Base-by-base conservation (phyloP, 768 basidiomycete genomes). In the Tylopilus felleus region DNA sequence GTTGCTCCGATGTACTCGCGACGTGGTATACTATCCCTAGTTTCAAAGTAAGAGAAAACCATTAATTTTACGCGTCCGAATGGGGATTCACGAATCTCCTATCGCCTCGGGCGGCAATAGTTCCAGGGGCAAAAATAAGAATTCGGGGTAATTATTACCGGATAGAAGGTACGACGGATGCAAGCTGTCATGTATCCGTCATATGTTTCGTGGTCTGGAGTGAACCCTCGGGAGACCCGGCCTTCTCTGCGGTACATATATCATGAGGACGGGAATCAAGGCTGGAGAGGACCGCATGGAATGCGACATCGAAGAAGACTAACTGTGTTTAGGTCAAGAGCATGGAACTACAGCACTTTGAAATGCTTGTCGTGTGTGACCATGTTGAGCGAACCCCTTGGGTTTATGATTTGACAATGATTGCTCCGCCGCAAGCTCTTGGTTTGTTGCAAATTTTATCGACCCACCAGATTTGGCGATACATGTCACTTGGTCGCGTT, bases 201-300 rank as follows among this genome's bases (percentile, higher is more conserved):
- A 53, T 51, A 9, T 40, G 42, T 42, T 40, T 46, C 39, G 28
- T 49, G n/a, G 38, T 23, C 40, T 31, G 16, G 49, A 29, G 31
- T 31, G 25, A 19, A 50, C 10, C 12, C 35, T 8, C 41, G 28
- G 29, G 43, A 19, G 13, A 50, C 12, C 13, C 38, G 12, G 46
- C n/a, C 40, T 41, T 50, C 50, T 39, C 31, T 38, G 49, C 5
- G 19, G 17, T 43, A 13, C n/a, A n/a, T 38, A 45, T 50, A 51
- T 43, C 33, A 38, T 25, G 39, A 49, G 33, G 59, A 27, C 47
- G 50, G 52, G 54, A 54, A 59, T 46, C 36, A 36, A 28, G 46
- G 23, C 8, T 42, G 41, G 43, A 47, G 39, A 17, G 44, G 23
- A 35, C 31, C 44, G 33, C 62, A 52, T 31, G 59, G 41, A 47